Evolutionary conservation across 2,329 filamentous ascomycete species (phyloP).

Genomic region (Diaporthe aspalathi): DNA sequence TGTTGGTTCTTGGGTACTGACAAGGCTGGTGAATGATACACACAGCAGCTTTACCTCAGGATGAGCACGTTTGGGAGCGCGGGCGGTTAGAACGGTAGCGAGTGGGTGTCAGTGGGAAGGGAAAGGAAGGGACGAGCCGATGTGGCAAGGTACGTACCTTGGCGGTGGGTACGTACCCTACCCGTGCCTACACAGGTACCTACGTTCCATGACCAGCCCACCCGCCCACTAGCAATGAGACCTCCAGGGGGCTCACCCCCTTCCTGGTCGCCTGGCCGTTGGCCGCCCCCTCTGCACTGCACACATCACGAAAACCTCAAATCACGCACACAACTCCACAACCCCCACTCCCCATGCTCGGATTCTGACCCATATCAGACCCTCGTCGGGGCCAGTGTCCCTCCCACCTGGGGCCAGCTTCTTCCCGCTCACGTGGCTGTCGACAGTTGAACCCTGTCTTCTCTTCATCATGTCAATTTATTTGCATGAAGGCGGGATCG

Average conservation of each 20-base stretch:
- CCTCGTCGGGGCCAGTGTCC: background rate
- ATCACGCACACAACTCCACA: too few species aligned
- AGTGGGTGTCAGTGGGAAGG: conserved; percentile 15
- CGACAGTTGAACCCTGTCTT: conserved; percentile 15
- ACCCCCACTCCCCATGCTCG: conserved; percentile 11
- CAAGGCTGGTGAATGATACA: background rate
- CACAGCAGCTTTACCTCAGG: conserved; percentile 6
- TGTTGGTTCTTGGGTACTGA: background rate
- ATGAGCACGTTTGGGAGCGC: conserved; percentile 10
- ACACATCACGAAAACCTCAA: conserved; percentile 18
- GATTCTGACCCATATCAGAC: background rate
- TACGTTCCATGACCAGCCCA: too few species aligned
- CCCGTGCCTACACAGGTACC: too few species aligned
- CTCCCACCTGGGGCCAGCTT: conserved; percentile 7
- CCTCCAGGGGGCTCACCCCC: background rate
- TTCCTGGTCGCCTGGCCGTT: conserved; percentile 7
- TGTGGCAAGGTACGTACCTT: background rate
- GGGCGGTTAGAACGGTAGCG: conserved; percentile 24
- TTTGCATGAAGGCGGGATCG: conserved; percentile 13
- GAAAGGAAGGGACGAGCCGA: conserved; percentile 22
- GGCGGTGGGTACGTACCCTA: too few species aligned
- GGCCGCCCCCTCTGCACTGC: conserved; percentile 16
- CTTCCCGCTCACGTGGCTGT: conserved; percentile 22
- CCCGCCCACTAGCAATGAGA: too few species aligned
- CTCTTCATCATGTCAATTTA: conserved; percentile 25